Evolutionary conservation across 331 rosid species (phyloP), one percentile per base, ranked within the genome.

Genomic region (Erythrophleum ivorense): DNA sequence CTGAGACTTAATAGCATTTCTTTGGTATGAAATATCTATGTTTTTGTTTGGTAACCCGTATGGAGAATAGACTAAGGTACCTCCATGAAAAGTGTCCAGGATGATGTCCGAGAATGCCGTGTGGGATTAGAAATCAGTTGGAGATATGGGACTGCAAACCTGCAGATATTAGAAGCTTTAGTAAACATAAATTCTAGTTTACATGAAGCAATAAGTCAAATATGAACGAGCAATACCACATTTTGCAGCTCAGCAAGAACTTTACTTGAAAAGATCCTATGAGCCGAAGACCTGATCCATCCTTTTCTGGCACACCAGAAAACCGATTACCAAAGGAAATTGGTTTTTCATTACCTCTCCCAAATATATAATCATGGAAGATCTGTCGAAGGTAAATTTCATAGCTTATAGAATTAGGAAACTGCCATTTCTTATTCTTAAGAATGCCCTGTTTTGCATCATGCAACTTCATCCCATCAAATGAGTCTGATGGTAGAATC

Each of bases 341-440:
- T 59, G 87, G 83, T 83, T 82, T 87, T 78, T 91, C 88, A 12
- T 80, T 85, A 60, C 94, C 84, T 87, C 76, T 91, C 80, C 91
- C 88, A 79, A 93, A 93, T 77, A 89, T 88, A 80, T 86, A 89
- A 77, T 92, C 93, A 43, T 88, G 97, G 80, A 91, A 93, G 81
- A 95, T 82, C 87, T 93, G 99, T 79, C 88, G 97, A 86, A 89
- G 86, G 87, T 90, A 95, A 86, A 95, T 93, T 84, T 91, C 98
- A 83, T 87, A 95, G 80, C 94, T 85, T 52, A 78, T 59, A 65
- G 87, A 86, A 86, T 86, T 85, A 60, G 92, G 92, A 87, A 85
- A 79, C 78, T 80, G 71, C 80, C 86, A 84, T 75, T 88, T 88
- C 87, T 70, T 89, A 83, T 76, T 89, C 84, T 78, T 85, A 34